These are phyloP conservation scores for Dothiorella sarmentorum DNA, from an alignment of 2,329 filamentous ascomycete genomes.

Conservation along the genomic window DNA sequence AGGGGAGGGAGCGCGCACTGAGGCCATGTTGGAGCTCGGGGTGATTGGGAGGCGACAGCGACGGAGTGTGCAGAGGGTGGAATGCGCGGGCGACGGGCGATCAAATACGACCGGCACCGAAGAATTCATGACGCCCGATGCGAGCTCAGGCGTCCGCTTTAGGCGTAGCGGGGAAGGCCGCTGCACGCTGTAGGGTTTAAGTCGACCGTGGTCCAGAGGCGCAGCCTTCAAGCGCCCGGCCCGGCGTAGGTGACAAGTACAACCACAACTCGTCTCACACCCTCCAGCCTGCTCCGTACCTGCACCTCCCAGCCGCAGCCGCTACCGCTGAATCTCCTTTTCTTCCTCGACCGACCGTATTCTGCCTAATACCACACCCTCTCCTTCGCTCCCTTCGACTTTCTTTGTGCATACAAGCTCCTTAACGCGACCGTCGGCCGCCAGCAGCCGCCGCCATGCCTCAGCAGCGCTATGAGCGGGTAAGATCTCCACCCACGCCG, in stretches of 20 bases:
- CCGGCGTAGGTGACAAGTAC: slow-evolving; percentile 2
- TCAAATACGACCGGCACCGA: slow-evolving; percentile 2
- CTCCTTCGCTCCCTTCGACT: slow-evolving; percentile 12
- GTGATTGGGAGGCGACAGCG: neutral
- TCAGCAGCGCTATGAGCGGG: slow-evolving; percentile 48
- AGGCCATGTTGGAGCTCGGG: slow-evolving; percentile 4
- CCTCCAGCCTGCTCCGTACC: slow-evolving; percentile 15
- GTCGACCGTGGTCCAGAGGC: neutral
- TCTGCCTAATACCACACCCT: neutral
- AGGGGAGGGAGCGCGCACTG: slow-evolving; percentile 5
- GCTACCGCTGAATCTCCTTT: slow-evolving; percentile 2
- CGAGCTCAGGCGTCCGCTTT: neutral
- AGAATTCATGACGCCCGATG: slow-evolving; percentile 1
- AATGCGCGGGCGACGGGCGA: neutral
- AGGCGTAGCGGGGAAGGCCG: too few relatives aligned
- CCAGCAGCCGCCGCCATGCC: slow-evolving; percentile 37
- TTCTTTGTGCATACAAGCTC: slow-evolving; percentile 6
- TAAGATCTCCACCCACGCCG: slow-evolving; percentile 31
- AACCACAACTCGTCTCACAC: slow-evolving; percentile 12
- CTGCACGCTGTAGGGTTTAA: neutral
- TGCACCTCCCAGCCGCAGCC: neutral
- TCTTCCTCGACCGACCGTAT: neutral
- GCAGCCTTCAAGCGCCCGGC: slow-evolving; percentile 9
- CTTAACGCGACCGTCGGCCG: slow-evolving; percentile 13
- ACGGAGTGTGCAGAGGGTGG: slow-evolving; percentile 3